Evolutionary conservation across 768 basidiomycete species (phyloP).

Genomic region (Mycena polygramma): DNA sequence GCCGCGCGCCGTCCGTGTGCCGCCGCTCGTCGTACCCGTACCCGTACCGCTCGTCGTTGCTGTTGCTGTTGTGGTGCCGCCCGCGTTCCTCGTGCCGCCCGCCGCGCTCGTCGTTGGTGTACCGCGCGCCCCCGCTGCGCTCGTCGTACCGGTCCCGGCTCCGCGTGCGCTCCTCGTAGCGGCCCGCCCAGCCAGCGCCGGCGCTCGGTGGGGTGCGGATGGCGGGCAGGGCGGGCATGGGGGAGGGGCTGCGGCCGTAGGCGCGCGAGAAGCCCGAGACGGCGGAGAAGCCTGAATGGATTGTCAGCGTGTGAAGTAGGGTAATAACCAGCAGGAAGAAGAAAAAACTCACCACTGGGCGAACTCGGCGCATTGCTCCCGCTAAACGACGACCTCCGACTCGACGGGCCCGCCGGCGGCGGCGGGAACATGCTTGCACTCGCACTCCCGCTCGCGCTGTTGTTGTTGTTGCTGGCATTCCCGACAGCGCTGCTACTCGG

Average conservation of each 20-base stretch:
- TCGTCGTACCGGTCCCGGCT: slow-evolving; percentile 20
- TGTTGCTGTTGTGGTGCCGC: background rate
- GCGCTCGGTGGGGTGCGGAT: slow-evolving; percentile 78
- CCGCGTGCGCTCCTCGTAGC: slow-evolving; percentile 27
- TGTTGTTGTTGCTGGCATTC: background rate
- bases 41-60: background rate
- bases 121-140: background rate
- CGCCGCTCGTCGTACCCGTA: slow-evolving; percentile 23
- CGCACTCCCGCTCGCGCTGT: background rate
- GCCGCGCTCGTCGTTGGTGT: background rate
- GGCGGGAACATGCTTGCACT: slow-evolving; percentile 68
- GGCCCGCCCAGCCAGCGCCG: slow-evolving; percentile 25
- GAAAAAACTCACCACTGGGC: slow-evolving; percentile 50
- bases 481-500: slow-evolving; percentile 20
- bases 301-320: no score
- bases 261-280: slow-evolving; percentile 55
- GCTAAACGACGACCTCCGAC: slow-evolving; percentile 80
- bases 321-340: background rate
- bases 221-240: slow-evolving; percentile 93
- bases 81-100: background rate
- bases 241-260: slow-evolving; percentile 88
- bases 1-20: slow-evolving; percentile 31
- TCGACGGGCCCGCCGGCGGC: slow-evolving; percentile 65
- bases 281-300: slow-evolving; percentile 50
- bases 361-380: slow-evolving; percentile 86